Conservation (phyloP, 2,329 filamentous ascomycete species). For the Colletotrichum destructivum region DNA sequence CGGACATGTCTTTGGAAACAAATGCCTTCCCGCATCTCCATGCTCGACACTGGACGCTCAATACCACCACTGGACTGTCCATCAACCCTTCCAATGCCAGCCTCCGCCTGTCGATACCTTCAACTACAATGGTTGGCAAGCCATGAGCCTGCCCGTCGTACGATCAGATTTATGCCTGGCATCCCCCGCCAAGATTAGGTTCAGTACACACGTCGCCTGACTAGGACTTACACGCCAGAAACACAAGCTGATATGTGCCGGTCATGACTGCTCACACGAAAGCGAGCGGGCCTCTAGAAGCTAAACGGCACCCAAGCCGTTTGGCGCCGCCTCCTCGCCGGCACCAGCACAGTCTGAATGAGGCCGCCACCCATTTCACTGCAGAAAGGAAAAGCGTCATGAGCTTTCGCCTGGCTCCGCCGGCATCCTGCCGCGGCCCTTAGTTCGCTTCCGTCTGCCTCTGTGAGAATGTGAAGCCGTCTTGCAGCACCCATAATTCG, state of each 20-base stretch:
- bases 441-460: not conserved
- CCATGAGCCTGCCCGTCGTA: conserved; percentile 3
- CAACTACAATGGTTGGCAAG: conserved; percentile 1
- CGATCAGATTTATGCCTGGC: not conserved
- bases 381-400: not conserved
- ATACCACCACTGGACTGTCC: not conserved
- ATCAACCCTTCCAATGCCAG: not conserved
- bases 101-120: not conserved
- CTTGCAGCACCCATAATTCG: not conserved
- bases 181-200: conserved; percentile 12
- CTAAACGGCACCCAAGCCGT: conserved; percentile 1
- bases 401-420: not conserved
- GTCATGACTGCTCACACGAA: not conserved
- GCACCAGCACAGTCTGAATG: not conserved
- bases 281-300: conserved; percentile 11
- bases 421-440: conserved; percentile 25
- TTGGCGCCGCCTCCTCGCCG: conserved; percentile 17
- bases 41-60: not conserved
- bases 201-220: conserved; percentile 23
- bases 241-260: not conserved
- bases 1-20: not conserved
- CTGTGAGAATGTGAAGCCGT: not conserved
- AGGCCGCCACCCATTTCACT: not conserved
- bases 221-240: conserved; percentile 9
- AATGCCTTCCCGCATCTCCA: conserved; percentile 5